Evolutionary conservation across 2,329 filamentous ascomycete species (phyloP), one percentile per base, ranked within the genome.

Genomic region (Phialophora verrucosa): DNA sequence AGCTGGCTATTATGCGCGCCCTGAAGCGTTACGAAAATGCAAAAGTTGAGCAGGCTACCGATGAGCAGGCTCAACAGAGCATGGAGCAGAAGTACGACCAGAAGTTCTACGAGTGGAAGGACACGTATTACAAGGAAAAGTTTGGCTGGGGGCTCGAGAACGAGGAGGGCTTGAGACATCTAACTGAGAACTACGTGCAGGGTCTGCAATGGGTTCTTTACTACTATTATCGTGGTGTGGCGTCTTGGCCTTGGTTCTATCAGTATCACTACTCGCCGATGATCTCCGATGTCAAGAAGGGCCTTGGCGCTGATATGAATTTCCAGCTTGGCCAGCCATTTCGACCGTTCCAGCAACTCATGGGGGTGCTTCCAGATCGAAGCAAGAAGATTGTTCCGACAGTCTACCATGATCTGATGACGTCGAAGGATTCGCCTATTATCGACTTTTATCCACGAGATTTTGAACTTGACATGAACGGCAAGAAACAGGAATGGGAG

Each of bases 401-500:
- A 42, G 88, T 93, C 3, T 98, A 96, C 78, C 92, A 95, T 79
- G 88, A 92, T 29, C 83, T 99, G 57, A 99, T 99, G 95, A 97
- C 92, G 1, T 91, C 91, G 63, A 85, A 90, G 1, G 87, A 91
- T 17, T 98, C 94, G 17, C 93, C 95, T 1, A 99, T 99, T 76
- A 91, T 97, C 74, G 95, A 99, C 76, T 99, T 99, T 77, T 99
- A 99, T 74, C 95, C 95, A 2, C 87, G 94, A 73, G 95, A 99
- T 74, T 99, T 99, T 74, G 92, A 96, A 71, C 84, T 99, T 49
- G 96, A 99, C 76, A 98, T 99, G 95, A 98, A 99, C 73, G 96
- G 95, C 66, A 99, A 99, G 83, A 99, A 97, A 82, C 96, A 97
- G 91, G 96, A 99, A 70, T 99, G 95, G 95, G 95, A 99, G 77